Base-by-base conservation (phyloP, 169 alveolate species). In the Plasmodium reichenowi region DNA sequence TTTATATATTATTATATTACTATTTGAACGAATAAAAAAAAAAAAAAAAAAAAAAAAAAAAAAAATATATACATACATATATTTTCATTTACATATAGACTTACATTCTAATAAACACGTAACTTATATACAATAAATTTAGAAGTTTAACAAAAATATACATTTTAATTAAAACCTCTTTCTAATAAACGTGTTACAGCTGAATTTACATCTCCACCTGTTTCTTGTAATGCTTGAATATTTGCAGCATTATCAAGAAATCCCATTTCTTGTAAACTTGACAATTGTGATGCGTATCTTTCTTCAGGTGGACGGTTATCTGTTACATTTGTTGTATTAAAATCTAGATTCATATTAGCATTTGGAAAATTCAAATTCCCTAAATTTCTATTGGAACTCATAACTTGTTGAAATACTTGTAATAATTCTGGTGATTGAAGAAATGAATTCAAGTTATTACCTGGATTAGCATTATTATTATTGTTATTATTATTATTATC, bases 121-220 rank as follows among this genome's bases (percentile, higher is more conserved):
- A 56, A 10, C 10, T 13, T 52, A 13, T 62, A 22, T 62, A 22
- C 45, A 32, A 5, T 32, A 56, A 56, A 56, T 56, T 56, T 56
- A 10, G 2, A 56, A 15, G 64, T 56, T 15, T 56, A 56, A 56
- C 43, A 13, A 29, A 66, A n/a, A 29, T 66, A 60, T 60, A 60
- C 13, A 38, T 60, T 15, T 50, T 93, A 94, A 32, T 96, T 95
- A 45, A 92, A 58, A 1, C 97, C 97, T 87, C 94, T 83, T 92
- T 96, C 98, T 50, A 97, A 78, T 54, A 98, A 76, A 22, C 98
- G 96, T 50, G 97, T 97, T 70, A 98, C 95, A 0, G 99, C 98
- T 9, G 99, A 98, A 72, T 98, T 96, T 17, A 98, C 96, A 91
- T 97, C 98, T 54, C 99, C 99, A 62, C 97, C 97, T 1, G 98